A percentile compares a stretch with the other conserved stretches of the same genome.
Conservation (phyloP, 2,329 filamentous ascomycete genomes). For the Colletotrichum gigasporum region DNA sequence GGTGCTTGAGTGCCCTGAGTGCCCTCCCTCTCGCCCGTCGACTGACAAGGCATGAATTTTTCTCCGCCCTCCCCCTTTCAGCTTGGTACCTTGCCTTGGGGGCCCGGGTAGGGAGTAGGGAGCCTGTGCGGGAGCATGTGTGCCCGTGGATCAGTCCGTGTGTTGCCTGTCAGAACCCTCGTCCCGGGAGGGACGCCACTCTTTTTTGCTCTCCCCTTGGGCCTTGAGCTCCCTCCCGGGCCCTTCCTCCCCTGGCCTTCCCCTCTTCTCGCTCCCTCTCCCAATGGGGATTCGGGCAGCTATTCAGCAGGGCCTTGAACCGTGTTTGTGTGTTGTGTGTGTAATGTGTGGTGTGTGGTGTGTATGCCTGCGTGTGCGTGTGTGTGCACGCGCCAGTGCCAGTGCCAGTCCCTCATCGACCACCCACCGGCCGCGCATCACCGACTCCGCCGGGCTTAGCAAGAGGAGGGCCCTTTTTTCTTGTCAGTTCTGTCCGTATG, state of each 20-base stretch:
- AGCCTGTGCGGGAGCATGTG: not conserved
- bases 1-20: no score
- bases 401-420: no score
- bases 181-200: not conserved
- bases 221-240: no score
- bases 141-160: constrained; percentile 15
- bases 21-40: no score
- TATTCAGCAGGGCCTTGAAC: not conserved
- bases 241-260: not conserved
- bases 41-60: not conserved
- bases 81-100: no score
- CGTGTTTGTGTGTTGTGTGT: not conserved
- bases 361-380: no score
- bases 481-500: not conserved
- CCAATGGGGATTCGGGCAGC: not conserved
- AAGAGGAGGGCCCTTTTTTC: not conserved
- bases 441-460: no score
- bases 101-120: not conserved
- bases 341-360: no score
- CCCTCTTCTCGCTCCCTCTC: no score
- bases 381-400: no score
- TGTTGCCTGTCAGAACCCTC: constrained; percentile 14
- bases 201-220: not conserved
- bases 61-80: not conserved
- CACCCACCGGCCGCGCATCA: no score